Base-by-base conservation (phyloP, 2,329 filamentous ascomycete species). In the Elsinoe australis region DNA sequence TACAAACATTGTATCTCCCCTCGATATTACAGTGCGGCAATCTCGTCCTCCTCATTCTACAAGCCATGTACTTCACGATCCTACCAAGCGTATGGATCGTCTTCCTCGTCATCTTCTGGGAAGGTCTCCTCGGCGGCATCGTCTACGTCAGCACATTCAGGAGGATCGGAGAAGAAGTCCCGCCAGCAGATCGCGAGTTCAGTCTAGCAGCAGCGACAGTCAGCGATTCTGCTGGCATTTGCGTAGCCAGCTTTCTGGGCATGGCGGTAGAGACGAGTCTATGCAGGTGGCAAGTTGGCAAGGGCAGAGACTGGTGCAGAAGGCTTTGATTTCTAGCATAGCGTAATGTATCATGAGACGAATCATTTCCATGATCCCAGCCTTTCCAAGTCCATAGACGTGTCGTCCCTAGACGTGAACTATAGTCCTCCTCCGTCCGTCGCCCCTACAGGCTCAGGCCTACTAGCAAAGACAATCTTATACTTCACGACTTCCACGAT, bases 131-230 rank as follows among this genome's bases (percentile, higher is more conserved):
- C 0, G 92, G 92, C 0, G 92, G 92, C 0, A 73, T 87, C 3
- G 92, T 96, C 0, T 98, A 98, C 59, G 89, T 96, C 51, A 94
- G 90, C 59, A 95, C 89, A 0, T 98, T 96, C 65, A 87, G 89
- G 0, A 86, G 94, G 62, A 95, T 98, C 53, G 83, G 87, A 63
- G 87, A 95, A 58, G 80, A 82, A 5, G 81, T 95, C 1, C 79
- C 81, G 0, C 70, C 75, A 3, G 77, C 80, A 24, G 88, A 95
- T 47, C 76, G 90, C 4, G 92, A 98, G 67, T 96, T 96, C 61
- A 94, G 87, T 51, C 69, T 98, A 1, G 82, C 86, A 0, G 90
- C 89, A 0, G 92, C 88, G 2, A 94, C 84, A 19, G 90, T 95
- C 32, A 94, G 87, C 61, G 92, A 96, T 63, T 92, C 86, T 32